phyloP scores from a whole-genome alignment of 805 yeast genomes.

The Alloascoidea hylecoeti region DNA sequence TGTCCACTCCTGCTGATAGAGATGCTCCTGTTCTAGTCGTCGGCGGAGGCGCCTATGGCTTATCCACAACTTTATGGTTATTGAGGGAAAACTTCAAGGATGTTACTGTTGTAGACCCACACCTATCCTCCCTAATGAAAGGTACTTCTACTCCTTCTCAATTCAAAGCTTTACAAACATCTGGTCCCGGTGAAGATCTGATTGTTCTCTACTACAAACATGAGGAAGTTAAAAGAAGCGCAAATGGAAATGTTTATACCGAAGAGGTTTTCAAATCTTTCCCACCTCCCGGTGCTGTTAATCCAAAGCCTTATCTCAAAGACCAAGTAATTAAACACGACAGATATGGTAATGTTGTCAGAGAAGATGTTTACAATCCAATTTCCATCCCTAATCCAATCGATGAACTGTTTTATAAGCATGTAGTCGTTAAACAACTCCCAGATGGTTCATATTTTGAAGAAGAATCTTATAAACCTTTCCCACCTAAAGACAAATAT shows the following conservation, averaged over 20 bases:
- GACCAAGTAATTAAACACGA: background rate
- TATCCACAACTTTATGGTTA: no score
- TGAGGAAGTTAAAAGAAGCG: background rate
- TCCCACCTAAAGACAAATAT: background rate
- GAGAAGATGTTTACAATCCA: background rate
- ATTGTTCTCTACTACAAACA: no score
- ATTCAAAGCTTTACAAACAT: no score
- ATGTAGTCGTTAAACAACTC: background rate
- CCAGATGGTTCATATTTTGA: background rate
- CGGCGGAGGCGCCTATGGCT: no score
- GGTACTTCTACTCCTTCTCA: no score
- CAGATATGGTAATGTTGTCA: background rate
- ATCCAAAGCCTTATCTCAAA: background rate
- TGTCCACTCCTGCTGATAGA: no score
- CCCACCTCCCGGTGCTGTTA: background rate
- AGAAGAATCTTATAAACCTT: slow-evolving; percentile 1
- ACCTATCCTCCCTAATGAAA: no score
- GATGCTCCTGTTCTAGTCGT: no score
- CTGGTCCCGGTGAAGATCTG: no score
- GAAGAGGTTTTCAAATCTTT: background rate
- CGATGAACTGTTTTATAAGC: background rate
- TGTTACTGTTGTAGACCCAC: no score
- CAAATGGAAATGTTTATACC: background rate
- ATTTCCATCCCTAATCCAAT: background rate
- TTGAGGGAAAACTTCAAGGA: no score